Base-by-base conservation (phyloP, 2,329 filamentous ascomycete species). In the Thermoascus crustaceus region DNA sequence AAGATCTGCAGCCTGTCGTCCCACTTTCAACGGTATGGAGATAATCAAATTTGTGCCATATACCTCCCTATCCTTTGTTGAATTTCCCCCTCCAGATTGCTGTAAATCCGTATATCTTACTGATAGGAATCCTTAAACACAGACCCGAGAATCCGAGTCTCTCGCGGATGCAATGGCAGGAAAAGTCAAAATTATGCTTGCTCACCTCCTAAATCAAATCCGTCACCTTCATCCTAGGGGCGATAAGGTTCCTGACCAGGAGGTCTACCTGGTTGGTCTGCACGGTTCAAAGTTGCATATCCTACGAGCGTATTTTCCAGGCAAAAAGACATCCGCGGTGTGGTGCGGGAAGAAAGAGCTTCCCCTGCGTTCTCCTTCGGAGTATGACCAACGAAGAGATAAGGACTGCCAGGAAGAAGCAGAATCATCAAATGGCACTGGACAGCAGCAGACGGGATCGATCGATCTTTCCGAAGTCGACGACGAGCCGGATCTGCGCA, bases 221-320 rank as follows among this genome's bases (percentile, higher is more conserved):
- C 35, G 40, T 17, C 39, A 36, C 10, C 41, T 49, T 10, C 34
- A 35, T 5, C 33, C 42, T 3, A 42, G 39, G 4, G 46, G 40
- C 10, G 48, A 55, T 40, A 47, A 49, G 14, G 13, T 55, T 7
- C 53, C 53, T 0, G 49, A 53, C 37, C 54, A 57, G 41, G 54
- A 57, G 23, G 42, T 46, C 11, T 57, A 47, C 35, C 42, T 55
- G 0, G 35, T 57, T 10, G 46, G 47, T 6, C 33, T 54, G 2
- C 52, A 57, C 40, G 53, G 54, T 10, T 48, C 50, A 3, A 44
- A 42, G 14, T 38, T 57, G 2, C 51, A 56, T 24, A 25, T 57
- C 14, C 35, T 56, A n/a, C 51, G 52, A 5, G 49, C 41, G 1
- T 44, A 47, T 10, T 56, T 55, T 32, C 54, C 50, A 0, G 49